Evolutionary conservation across 768 basidiomycete species (phyloP), one percentile per base, ranked within the genome.

Genomic region (Phlebiopsis gigantea): DNA sequence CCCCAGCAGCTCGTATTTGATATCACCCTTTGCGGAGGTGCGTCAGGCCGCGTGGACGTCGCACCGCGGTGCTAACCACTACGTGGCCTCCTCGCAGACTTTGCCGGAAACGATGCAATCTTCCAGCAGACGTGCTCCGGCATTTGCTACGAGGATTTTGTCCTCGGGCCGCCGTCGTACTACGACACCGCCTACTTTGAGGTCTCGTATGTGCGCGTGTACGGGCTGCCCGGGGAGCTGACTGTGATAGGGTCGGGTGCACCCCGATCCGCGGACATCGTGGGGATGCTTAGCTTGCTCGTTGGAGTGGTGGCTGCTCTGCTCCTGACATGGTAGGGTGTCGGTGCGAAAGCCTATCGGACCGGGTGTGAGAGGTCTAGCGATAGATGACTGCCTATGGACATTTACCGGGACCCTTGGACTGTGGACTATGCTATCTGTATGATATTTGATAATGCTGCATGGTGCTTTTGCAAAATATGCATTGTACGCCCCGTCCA

Each of bases 181-280:
- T 90, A 84, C 69, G 75, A 80, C 65, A 76, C 73, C 29, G 86
- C 86, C 0, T 87, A 84, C 72, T 93, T 90, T 62, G 88, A 91
- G 66, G 77, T 92, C 24, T 42, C 53, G 48, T 65, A 62, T 39
- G 63, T 69, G n/a, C 61, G 68, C 24, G 66, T 67, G 50, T 69
- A 66, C 62, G 66, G 66, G 17, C n/a, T 41, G 29, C 59, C 64
- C 17, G 68, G 68, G 7, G 63, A 66, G 57, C 51, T 63, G n/a
- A 67, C 68, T 26, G 63, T 68, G 26, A 59, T 67, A 55, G 9
- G 57, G 50, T 58, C 52, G 31, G 19, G 58, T 58, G 57, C 29
- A 26, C 24, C 29, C 39, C 62, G 61, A 43, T 55, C 62, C 59
- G 59, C 59, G 59, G 57, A 53, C 45, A 42, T 50, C 41, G 56